phyloP scores from a whole-genome alignment of 75 land plant genomes.

The Pinus taeda region DNA sequence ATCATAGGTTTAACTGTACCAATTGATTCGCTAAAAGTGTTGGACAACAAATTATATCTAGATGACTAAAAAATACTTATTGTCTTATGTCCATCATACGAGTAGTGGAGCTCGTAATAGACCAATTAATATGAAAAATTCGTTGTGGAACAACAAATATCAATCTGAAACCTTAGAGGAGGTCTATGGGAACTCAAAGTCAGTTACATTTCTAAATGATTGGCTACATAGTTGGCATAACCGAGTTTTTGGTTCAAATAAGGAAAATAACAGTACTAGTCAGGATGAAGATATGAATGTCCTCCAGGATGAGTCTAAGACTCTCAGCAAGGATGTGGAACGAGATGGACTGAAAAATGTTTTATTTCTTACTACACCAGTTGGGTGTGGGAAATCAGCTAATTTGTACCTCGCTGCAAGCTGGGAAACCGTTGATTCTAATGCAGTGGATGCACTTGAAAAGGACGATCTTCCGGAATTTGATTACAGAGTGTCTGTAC shows the following conservation, averaged over 20 bases:
- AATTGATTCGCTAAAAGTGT: neutral
- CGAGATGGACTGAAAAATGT: conserved; percentile 45
- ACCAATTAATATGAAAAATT: no score
- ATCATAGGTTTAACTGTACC: neutral
- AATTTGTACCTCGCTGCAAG: no score
- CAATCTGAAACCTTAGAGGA: conserved; percentile 3
- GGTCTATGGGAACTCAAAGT: conserved; percentile 86
- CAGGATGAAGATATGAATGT: conserved; percentile 30
- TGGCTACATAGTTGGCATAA: conserved; percentile 80
- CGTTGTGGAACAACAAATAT: no score
- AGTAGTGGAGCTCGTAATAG: no score
- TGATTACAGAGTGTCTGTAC: no score
- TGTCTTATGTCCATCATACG: no score
- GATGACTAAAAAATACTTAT: neutral
- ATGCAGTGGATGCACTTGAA: no score
- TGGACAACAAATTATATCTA: neutral
- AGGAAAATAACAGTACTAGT: conserved; percentile 5
- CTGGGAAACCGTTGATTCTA: no score
- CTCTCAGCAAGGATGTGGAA: conserved; percentile 26
- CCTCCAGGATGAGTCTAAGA: conserved; percentile 36
- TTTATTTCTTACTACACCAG: conserved; percentile 80
- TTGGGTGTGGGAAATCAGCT: conserved; percentile 31
- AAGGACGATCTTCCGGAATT: no score
- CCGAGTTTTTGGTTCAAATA: conserved; percentile 16
- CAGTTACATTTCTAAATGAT: conserved; percentile 57